phyloP scores from a whole-genome alignment of 768 basidiomycete species.

The Termitomyces titanicus region DNA sequence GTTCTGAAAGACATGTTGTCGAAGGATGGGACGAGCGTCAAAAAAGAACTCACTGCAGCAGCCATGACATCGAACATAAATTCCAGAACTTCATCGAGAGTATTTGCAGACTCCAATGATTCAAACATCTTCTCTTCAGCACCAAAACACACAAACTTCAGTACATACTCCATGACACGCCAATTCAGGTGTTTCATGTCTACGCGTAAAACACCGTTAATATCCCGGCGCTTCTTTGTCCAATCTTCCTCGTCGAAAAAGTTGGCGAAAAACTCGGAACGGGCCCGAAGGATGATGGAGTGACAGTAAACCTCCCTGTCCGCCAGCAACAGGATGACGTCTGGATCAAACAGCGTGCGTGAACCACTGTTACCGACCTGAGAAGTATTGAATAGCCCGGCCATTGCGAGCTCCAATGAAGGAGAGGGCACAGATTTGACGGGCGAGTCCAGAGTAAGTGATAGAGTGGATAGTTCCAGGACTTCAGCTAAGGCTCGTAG shows the following conservation, averaged over 20 bases:
- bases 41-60: slow-evolving; percentile 58
- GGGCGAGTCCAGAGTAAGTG: slow-evolving; percentile 51
- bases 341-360: slow-evolving; percentile 41
- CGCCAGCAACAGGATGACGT: slow-evolving; percentile 68
- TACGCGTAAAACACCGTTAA: slow-evolving; percentile 52
- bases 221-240: slow-evolving; percentile 61
- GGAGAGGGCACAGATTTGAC: slow-evolving; percentile 51
- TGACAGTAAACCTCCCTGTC: slow-evolving; percentile 67
- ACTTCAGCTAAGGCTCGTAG: slow-evolving; percentile 54
- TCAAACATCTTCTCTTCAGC: slow-evolving; percentile 66
- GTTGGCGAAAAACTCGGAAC: slow-evolving; percentile 78
- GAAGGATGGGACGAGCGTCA: slow-evolving; percentile 1
- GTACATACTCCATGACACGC: slow-evolving; percentile 71
- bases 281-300: slow-evolving; percentile 73
- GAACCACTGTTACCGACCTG: slow-evolving; percentile 14
- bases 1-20: slow-evolving; percentile 43
- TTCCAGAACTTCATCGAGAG: slow-evolving; percentile 74
- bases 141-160: slow-evolving; percentile 78
- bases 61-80: slow-evolving; percentile 87
- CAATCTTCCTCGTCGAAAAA: slow-evolving; percentile 85
- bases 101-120: slow-evolving; percentile 57
- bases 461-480: slow-evolving; percentile 55
- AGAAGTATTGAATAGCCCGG: slow-evolving; percentile 41
- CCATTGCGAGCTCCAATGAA: slow-evolving; percentile 49
- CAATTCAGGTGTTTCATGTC: slow-evolving; percentile 70